Conservation (phyloP, 2,329 filamentous ascomycete genomes). For the Daldinia sp. region DNA sequence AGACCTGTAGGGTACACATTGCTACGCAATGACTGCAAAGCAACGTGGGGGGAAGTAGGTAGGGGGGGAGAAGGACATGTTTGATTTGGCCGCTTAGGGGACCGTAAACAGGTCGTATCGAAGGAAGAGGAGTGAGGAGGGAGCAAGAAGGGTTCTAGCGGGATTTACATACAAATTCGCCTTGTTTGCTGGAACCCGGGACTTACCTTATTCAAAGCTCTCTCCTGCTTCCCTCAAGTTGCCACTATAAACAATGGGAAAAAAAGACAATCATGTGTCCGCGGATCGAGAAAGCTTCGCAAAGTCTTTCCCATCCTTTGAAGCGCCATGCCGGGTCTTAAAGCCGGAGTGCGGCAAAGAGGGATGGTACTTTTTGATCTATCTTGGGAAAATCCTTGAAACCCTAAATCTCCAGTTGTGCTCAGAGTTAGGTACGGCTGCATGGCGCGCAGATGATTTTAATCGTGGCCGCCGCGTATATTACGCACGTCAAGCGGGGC, state of each 20-base stretch:
- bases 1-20: neutral
- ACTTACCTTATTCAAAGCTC: neutral
- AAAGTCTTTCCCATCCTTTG: conserved; percentile 12
- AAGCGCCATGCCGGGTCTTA: conserved; percentile 10
- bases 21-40: neutral
- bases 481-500: conserved; percentile 21
- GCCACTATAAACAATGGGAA: neutral
- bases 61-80: conserved; percentile 9
- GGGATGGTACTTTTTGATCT: conserved; percentile 4
- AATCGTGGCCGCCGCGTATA: conserved; percentile 8
- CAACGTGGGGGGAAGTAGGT: neutral
- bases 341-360: conserved; percentile 16
- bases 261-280: conserved; percentile 1
- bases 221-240: neutral
- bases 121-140: conserved; percentile 10
- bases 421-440: conserved; percentile 12
- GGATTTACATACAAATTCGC: conserved; percentile 9
- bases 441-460: conserved; percentile 15
- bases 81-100: conserved; percentile 7
- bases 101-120: conserved; percentile 7
- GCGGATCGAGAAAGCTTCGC: conserved; percentile 8
- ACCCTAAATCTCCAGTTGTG: conserved; percentile 5
- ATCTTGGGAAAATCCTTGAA: conserved; percentile 14
- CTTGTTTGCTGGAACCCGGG: neutral
- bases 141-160: conserved; percentile 8